phyloP scores from a whole-genome alignment of 106 monocot species.

The Platanthera zijinensis region DNA sequence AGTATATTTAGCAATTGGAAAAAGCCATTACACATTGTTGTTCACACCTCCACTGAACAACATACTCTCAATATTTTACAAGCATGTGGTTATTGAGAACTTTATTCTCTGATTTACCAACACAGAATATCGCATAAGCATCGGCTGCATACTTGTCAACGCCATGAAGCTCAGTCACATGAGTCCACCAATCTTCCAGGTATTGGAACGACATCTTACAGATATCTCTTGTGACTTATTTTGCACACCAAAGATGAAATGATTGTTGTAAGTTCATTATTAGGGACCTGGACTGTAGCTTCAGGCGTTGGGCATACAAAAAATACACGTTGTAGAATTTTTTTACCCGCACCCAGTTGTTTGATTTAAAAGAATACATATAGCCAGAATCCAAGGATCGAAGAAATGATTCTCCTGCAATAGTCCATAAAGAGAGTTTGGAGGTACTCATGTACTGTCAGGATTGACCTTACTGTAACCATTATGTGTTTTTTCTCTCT shows the following conservation, averaged over 20 bases:
- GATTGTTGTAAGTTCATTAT: constrained; percentile 17
- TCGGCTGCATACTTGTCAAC: constrained; percentile 67
- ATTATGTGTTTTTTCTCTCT: constrained; percentile 22
- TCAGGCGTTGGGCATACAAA: constrained; percentile 23
- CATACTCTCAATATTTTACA: constrained; percentile 39
- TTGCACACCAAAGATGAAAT: constrained; percentile 28
- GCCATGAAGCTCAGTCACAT: constrained; percentile 50
- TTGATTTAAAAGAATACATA: constrained; percentile 49
- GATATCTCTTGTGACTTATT: constrained; percentile 25
- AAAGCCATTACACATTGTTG: neutral
- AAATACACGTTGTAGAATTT: constrained; percentile 19
- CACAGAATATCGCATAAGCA: constrained; percentile 66
- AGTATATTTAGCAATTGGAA: neutral
- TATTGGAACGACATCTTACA: constrained; percentile 24
- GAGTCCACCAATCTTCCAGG: constrained; percentile 38
- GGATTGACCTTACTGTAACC: constrained; percentile 22
- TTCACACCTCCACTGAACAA: neutral
- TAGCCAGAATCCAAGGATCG: constrained; percentile 51
- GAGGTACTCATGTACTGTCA: constrained; percentile 20
- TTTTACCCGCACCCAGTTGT: constrained; percentile 34
- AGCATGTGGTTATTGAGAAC: constrained; percentile 43
- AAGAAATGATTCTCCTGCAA: constrained; percentile 36
- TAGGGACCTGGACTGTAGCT: constrained; percentile 2
- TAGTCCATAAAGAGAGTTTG: constrained; percentile 24
- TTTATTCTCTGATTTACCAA: constrained; percentile 30